These are phyloP conservation scores for Coelastrella sp. DNA, from an alignment of 139 green algal species.

Conservation along the genomic window DNA sequence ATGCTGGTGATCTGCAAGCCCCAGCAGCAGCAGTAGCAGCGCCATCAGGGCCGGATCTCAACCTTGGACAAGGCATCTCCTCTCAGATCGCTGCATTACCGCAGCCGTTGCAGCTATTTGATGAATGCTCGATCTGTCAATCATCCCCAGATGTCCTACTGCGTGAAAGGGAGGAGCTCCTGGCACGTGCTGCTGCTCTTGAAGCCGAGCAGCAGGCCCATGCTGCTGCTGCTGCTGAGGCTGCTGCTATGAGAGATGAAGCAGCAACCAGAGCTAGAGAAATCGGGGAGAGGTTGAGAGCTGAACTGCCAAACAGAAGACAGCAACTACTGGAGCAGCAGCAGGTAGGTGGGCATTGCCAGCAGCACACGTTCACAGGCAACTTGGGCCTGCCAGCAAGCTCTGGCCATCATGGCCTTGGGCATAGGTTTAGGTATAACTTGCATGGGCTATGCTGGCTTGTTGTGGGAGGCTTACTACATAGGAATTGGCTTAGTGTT, in stretches of 20 bases:
- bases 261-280: neutral
- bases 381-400: too few relatives aligned
- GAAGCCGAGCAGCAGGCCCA: neutral
- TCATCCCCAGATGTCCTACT: neutral
- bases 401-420: too few relatives aligned
- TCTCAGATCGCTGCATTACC: too few relatives aligned
- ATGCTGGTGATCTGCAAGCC: neutral
- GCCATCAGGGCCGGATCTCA: neutral
- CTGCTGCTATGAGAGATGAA: neutral
- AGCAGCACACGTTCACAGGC: too few relatives aligned
- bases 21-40: neutral
- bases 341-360: neutral
- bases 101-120: neutral
- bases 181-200: neutral
- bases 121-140: neutral
- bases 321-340: slow-evolving; percentile 18
- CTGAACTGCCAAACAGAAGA: neutral
- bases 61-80: neutral
- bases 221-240: slow-evolving; percentile 37
- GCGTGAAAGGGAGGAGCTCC: neutral
- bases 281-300: neutral
- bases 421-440: too few relatives aligned
- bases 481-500: too few relatives aligned
- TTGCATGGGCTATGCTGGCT: too few relatives aligned
- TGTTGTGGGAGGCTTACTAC: too few relatives aligned